A percentile compares a stretch with the other conserved stretches of the same genome.
Conservation (phyloP, 768 basidiomycete species). For the Boletus barrowsii region DNA sequence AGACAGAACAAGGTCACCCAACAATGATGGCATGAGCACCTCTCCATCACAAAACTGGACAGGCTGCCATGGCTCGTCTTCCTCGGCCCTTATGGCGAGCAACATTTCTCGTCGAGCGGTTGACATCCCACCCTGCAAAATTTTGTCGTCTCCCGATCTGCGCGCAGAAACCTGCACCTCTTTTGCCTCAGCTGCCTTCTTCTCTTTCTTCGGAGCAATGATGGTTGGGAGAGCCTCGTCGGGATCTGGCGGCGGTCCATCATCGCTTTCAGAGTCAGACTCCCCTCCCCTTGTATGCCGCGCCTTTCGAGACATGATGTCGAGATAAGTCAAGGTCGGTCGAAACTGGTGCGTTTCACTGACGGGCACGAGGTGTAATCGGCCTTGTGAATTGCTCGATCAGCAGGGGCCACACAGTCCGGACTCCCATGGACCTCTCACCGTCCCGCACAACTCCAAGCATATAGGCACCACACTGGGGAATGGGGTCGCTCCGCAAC, state of each 20-base stretch:
- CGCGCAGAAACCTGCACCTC: slow-evolving; percentile 78
- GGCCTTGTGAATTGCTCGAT: slow-evolving; percentile 41
- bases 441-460: slow-evolving; percentile 76
- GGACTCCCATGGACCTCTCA: slow-evolving; percentile 29
- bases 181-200: slow-evolving; percentile 55
- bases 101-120: slow-evolving; percentile 74
- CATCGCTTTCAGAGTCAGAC: slow-evolving; percentile 69
- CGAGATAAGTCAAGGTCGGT: slow-evolving; percentile 79
- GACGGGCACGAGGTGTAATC: slow-evolving; percentile 75
- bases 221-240: slow-evolving; percentile 57
- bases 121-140: slow-evolving; percentile 65
- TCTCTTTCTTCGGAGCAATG: slow-evolving; percentile 51
- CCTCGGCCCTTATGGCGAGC: slow-evolving; percentile 65
- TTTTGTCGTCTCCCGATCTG: slow-evolving; percentile 61
- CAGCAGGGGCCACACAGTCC: slow-evolving; percentile 7
- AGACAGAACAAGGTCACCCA: slow-evolving; percentile 4
- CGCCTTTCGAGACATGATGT: slow-evolving; percentile 62
- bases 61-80: slow-evolving; percentile 74
- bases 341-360: slow-evolving; percentile 78
- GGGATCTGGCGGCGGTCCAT: slow-evolving; percentile 77
- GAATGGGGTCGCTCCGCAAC: slow-evolving; percentile 68
- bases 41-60: slow-evolving; percentile 63
- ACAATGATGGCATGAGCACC: slow-evolving; percentile 40
- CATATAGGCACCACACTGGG: slow-evolving; percentile 64
- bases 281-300: slow-evolving; percentile 49